Evolutionary conservation across 1,139 yeast species (phyloP), one percentile per base, ranked within the genome.

Genomic region (Scheffersomyces parashehatae): DNA sequence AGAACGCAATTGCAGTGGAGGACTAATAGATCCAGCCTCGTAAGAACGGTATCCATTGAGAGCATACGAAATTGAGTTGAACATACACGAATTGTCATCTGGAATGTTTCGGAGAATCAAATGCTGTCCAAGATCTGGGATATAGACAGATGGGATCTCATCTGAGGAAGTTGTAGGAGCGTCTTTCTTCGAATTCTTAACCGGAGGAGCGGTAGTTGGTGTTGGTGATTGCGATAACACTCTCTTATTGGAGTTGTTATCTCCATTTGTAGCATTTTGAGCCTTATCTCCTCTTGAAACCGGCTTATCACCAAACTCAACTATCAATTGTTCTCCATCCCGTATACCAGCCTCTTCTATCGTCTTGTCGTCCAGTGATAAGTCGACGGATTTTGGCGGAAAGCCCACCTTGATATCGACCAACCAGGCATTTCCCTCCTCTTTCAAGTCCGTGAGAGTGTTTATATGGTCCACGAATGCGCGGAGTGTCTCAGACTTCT

Each of bases 1-100:
- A 4, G 64, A 58, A 26, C 87, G 71, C 36, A 82, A 64, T 39
- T 73, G 75, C 35, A 57, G 60, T 40, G 73, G 75, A 40, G 69
- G 67, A 29, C 53, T 50, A 8, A 41, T 46, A 28, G 54, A 50
- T 6, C 26, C 26, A 20, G 26, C 26, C 24, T 49, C 49, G 35
- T 41, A 48, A 5, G 60, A 50, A 13, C 49, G 51, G 2, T 49
- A 46, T 0, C 70, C 70, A 36, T 75, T 69, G 5, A 79, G 60
- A 10, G 82, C 79, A 55, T 82, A 83, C 1, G 82, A 73, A 1
- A 87, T 70, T 0, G 95, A 78, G 51, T 86, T 81, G 65, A 87
- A 87, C 53, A 88, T 67, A 58, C 96, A 87, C 8, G 95, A 85
- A 58, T 87, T 87, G 60, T 88, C 95, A 56, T 87, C 91, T 1